Evolutionary conservation across 2,329 filamentous ascomycete genomes (phyloP).

Genomic region (Aspergillus sp.): DNA sequence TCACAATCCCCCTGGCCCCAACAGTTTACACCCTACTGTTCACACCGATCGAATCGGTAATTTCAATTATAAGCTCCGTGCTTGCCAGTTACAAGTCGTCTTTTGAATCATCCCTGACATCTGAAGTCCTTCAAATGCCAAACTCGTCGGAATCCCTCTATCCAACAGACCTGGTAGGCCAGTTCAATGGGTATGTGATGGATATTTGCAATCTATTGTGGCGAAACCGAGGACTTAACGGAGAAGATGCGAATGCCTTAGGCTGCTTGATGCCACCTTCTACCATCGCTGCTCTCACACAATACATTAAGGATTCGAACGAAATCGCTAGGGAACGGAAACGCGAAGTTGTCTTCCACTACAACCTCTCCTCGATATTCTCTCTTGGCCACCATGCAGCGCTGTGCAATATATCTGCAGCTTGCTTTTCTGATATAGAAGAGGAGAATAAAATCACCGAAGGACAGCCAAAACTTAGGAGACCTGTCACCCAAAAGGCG

Average conservation of each 20-base stretch:
- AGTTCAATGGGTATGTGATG: constrained; percentile 81
- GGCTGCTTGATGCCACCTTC: constrained; percentile 49
- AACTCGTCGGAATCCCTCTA: constrained; percentile 40
- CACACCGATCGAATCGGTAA: constrained; percentile 55
- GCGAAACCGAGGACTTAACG: constrained; percentile 67
- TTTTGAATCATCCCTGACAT: constrained; percentile 60
- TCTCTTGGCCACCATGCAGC: constrained; percentile 45
- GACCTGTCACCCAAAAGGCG: constrained; percentile 64
- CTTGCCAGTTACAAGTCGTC: constrained; percentile 69
- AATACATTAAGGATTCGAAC: constrained; percentile 38
- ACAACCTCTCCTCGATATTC: constrained; percentile 38
- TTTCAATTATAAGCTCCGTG: constrained; percentile 66
- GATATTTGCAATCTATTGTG: constrained; percentile 82
- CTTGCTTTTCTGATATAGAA: constrained; percentile 45
- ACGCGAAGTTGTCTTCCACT: constrained; percentile 25
- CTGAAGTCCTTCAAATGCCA: constrained; percentile 27
- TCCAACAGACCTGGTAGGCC: constrained; percentile 57
- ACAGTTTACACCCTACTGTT: constrained; percentile 71
- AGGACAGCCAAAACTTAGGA: constrained; percentile 21
- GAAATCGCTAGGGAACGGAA: constrained; percentile 26
- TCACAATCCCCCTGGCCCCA: constrained; percentile 63
- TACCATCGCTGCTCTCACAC: constrained; percentile 40
- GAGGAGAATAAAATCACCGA: constrained; percentile 33
- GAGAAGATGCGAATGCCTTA: constrained; percentile 56
- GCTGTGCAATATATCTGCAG: constrained; percentile 42